Evolutionary conservation across 192 early-diverging fungal genomes (phyloP).

Genomic region (Coemansia asiatica): DNA sequence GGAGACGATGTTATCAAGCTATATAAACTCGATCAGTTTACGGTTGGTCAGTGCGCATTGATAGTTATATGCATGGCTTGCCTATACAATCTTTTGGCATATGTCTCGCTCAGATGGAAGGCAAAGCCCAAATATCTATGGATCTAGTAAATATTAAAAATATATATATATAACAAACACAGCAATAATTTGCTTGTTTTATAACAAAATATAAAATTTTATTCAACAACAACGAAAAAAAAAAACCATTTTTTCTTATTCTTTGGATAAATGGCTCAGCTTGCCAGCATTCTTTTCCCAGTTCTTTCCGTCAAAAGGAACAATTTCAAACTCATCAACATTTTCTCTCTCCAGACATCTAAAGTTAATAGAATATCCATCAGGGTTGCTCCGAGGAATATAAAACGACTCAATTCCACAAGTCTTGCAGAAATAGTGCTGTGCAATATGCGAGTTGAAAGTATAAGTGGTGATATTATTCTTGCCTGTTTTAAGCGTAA

Average conservation of each 20-base stretch:
- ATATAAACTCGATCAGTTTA: conserved; percentile 48
- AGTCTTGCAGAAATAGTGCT: conserved; percentile 56
- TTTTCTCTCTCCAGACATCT: conserved; percentile 39
- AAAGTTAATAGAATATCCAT: conserved; percentile 52
- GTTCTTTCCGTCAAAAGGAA: conserved; percentile 44
- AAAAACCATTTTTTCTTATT: conserved; percentile 2
- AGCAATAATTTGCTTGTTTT: too few species aligned
- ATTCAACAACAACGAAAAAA: background rate
- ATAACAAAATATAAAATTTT: background rate
- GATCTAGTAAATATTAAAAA: conserved; percentile 24
- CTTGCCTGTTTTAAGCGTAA: conserved; percentile 30
- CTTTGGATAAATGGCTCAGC: conserved; percentile 34
- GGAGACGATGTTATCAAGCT: conserved; percentile 51
- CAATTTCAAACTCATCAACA: conserved; percentile 20
- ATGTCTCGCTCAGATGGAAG: conserved; percentile 49
- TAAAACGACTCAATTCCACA: conserved; percentile 56
- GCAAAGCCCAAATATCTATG: conserved; percentile 50
- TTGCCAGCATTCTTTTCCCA: conserved; percentile 44
- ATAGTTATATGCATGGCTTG: conserved; percentile 42
- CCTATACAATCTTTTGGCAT: conserved; percentile 40
- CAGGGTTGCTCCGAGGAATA: conserved; percentile 56
- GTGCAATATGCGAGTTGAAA: conserved; percentile 54
- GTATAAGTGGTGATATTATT: conserved; percentile 52
- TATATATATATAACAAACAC: too few species aligned
- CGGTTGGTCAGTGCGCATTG: conserved; percentile 44